Conservation (phyloP, 2,329 filamentous ascomycete genomes). For the Beauveria sp. region DNA sequence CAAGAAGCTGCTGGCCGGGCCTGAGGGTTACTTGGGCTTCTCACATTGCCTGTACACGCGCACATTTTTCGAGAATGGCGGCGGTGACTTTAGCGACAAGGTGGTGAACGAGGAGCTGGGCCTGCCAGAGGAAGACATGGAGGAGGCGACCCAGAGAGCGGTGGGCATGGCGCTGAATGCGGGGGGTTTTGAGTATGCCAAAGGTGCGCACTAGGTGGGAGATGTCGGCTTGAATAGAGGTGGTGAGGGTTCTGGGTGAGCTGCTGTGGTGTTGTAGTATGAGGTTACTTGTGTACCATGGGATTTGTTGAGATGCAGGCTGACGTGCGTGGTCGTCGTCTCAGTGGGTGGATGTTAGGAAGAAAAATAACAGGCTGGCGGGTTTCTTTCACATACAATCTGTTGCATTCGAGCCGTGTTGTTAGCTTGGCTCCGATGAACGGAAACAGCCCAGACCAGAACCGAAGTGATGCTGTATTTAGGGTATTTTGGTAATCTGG, state of each 20-base stretch:
- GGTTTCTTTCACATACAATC: no score
- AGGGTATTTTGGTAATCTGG: background rate
- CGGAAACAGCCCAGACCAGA: no score
- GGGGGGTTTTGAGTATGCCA: background rate
- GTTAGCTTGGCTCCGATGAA: no score
- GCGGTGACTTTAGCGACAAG: slow-evolving; percentile 35
- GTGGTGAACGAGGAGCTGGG: slow-evolving; percentile 45
- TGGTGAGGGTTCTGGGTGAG: background rate
- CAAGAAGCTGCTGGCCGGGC: slow-evolving; percentile 32
- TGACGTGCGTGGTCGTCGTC: background rate
- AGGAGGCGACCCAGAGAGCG: slow-evolving; percentile 44
- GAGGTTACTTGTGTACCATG: background rate
- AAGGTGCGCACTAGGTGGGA: background rate
- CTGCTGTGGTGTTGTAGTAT: background rate
- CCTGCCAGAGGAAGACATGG: slow-evolving; percentile 50
- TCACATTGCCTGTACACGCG: slow-evolving; percentile 46
- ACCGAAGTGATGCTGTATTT: background rate
- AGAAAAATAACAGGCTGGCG: no score
- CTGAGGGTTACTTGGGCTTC: slow-evolving; percentile 32
- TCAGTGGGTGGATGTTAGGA: background rate
- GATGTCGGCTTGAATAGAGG: background rate
- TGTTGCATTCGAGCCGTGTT: no score
- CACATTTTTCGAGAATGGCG: slow-evolving; percentile 39
- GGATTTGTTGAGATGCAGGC: background rate
- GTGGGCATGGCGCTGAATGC: slow-evolving; percentile 30